A percentile compares a stretch with the other conserved stretches of the same genome.
phyloP scores from a whole-genome alignment of 1,284 basidiomycete species.

The Entoloma clypeatum region DNA sequence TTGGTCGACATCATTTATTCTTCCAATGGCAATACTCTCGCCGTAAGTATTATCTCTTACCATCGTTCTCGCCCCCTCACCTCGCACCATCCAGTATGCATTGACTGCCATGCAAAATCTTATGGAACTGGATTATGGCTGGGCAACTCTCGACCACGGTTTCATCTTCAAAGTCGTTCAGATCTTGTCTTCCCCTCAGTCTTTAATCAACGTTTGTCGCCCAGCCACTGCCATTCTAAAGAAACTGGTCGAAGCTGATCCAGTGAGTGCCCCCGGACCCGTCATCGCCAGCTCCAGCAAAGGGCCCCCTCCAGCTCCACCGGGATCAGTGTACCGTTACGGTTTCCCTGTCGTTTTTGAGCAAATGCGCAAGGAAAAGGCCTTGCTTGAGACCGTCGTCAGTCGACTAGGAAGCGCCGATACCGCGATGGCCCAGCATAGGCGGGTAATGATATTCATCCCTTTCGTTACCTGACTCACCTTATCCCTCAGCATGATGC shows the following conservation, averaged over 20 bases:
- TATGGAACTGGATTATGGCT: conserved; percentile 81
- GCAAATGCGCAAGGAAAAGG: conserved; percentile 68
- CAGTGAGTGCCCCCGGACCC: conserved; percentile 56
- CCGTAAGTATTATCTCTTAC: conserved; percentile 42
- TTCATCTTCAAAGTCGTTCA: conserved; percentile 81
- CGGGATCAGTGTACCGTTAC: conserved; percentile 72
- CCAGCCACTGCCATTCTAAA: conserved; percentile 94
- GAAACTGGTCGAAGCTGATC: conserved; percentile 81
- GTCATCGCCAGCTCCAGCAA: conserved; percentile 59
- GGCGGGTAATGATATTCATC: conserved; percentile 38
- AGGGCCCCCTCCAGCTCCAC: conserved; percentile 44
- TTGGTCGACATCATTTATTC: conserved; percentile 72
- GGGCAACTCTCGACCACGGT: conserved; percentile 63
- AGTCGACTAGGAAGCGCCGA: conserved; percentile 78
- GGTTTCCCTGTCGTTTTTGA: conserved; percentile 82
- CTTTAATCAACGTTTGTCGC: conserved; percentile 92
- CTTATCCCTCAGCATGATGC: conserved; percentile 61
- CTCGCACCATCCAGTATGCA: conserved; percentile 58
- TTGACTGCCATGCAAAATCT: conserved; percentile 82
- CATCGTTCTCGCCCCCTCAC: conserved; percentile 9
- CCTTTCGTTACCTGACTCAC: conserved; percentile 7
- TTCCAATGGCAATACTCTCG: conserved; percentile 81
- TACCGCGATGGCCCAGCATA: conserved; percentile 80
- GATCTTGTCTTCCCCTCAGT: conserved; percentile 72
- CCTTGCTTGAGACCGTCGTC: conserved; percentile 74